phyloP scores from a whole-genome alignment of 306 rosid genomes.

The Fragaria ananassa region DNA sequence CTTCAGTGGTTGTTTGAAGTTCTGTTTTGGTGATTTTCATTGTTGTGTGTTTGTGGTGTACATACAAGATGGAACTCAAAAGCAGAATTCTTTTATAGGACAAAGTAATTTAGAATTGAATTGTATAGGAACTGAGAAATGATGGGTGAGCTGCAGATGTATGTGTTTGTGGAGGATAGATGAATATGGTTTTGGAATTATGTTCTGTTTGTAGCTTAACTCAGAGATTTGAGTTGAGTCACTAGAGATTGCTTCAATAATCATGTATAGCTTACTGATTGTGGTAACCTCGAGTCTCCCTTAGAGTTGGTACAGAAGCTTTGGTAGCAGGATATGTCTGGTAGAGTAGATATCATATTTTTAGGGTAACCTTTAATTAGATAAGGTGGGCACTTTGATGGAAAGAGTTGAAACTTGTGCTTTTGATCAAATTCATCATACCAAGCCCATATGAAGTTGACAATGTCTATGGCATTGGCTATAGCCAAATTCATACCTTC shows the following conservation, averaged over 20 bases:
- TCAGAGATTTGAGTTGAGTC: neutral
- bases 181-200: neutral
- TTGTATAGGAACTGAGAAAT: neutral
- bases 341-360: neutral
- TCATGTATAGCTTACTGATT: neutral
- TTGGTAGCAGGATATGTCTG: neutral
- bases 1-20: neutral
- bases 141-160: neutral
- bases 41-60: neutral
- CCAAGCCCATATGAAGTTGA: slow-evolving; percentile 2
- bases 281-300: neutral
- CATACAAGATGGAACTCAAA: neutral
- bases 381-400: neutral
- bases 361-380: neutral
- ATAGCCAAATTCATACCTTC: neutral
- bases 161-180: neutral
- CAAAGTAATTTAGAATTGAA: neutral
- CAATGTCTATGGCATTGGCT: neutral
- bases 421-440: neutral
- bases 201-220: neutral
- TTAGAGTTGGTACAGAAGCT: neutral
- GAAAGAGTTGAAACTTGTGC: neutral
- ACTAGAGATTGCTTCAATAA: neutral
- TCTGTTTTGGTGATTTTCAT: neutral
- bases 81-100: neutral